phyloP scores from a whole-genome alignment of 2,329 filamentous ascomycete species.

The Davidsoniella neocaledoniae region DNA sequence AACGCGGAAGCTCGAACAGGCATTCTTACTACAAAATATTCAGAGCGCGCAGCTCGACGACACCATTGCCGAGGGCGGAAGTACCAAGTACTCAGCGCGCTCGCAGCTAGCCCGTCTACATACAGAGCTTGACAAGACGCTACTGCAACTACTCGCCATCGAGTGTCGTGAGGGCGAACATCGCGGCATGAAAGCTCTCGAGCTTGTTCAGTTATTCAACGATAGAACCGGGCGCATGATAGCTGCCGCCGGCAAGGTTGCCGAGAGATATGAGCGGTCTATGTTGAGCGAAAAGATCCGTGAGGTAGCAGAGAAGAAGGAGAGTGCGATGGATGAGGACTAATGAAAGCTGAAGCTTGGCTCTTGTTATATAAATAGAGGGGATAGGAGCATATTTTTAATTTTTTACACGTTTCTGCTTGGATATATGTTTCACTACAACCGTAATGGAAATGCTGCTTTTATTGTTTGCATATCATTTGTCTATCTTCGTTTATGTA shows the following conservation, averaged over 20 bases:
- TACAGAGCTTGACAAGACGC: constrained; percentile 73
- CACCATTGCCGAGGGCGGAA: constrained; percentile 40
- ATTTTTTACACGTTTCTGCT: too few relatives aligned
- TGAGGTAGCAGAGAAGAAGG: constrained; percentile 19
- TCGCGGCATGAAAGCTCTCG: constrained; percentile 81
- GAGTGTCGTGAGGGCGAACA: constrained; percentile 92
- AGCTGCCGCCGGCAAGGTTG: constrained; percentile 79
- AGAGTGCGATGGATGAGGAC: constrained; percentile 5
- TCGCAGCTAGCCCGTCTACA: constrained; percentile 53
- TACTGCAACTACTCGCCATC: constrained; percentile 72
- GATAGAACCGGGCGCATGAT: constrained; percentile 79
- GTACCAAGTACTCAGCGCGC: constrained; percentile 37
- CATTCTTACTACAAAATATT: constrained; percentile 59
- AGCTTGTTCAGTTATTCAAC: constrained; percentile 72
- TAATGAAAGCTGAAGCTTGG: background rate
- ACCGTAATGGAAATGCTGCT: too few relatives aligned
- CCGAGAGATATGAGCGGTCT: constrained; percentile 62
- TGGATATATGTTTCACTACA: too few relatives aligned
- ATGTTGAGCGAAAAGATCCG: constrained; percentile 82
- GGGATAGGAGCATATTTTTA: background rate
- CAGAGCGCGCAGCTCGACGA: constrained; percentile 61
- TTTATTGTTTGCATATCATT: too few relatives aligned
- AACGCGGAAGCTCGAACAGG: constrained; percentile 55
- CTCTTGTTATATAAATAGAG: background rate
- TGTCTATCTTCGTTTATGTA: too few relatives aligned